phyloP scores from a whole-genome alignment of 1,284 basidiomycete genomes.

The Inonotus obliquus region DNA sequence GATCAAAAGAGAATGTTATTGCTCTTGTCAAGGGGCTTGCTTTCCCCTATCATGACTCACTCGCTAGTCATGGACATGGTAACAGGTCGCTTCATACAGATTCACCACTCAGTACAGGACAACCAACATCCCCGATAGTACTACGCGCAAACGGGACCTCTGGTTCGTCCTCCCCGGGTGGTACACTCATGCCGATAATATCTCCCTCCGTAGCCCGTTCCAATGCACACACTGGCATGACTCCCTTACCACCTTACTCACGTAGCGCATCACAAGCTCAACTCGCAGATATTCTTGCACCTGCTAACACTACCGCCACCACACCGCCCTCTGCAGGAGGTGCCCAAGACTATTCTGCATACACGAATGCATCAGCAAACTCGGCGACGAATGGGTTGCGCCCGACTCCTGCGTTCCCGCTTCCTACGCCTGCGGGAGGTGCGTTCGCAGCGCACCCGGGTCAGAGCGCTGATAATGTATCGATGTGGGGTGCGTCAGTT shows the following conservation, averaged over 20 bases:
- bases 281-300: neutral
- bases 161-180: constrained; percentile 3
- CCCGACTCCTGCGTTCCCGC: constrained; percentile 16
- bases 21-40: constrained; percentile 65
- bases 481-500: constrained; percentile 38
- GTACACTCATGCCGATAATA: neutral
- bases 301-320: constrained; percentile 15
- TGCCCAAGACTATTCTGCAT: constrained; percentile 14
- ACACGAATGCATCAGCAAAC: neutral
- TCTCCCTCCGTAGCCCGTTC: neutral
- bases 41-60: constrained; percentile 72
- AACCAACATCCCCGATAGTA: constrained; percentile 10
- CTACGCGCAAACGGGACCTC: neutral
- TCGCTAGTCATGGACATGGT: neutral
- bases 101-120: constrained; percentile 11
- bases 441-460: constrained; percentile 6
- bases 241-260: constrained; percentile 14
- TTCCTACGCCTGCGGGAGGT: neutral
- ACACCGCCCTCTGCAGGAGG: neutral
- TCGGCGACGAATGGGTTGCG: constrained; percentile 14
- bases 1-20: constrained; percentile 54
- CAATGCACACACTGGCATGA: constrained; percentile 33
- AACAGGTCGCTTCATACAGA: constrained; percentile 12
- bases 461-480: constrained; percentile 31
- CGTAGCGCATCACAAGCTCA: constrained; percentile 6